Conservation (phyloP, 2,329 filamentous ascomycete species). For the Aspergillus sp. region DNA sequence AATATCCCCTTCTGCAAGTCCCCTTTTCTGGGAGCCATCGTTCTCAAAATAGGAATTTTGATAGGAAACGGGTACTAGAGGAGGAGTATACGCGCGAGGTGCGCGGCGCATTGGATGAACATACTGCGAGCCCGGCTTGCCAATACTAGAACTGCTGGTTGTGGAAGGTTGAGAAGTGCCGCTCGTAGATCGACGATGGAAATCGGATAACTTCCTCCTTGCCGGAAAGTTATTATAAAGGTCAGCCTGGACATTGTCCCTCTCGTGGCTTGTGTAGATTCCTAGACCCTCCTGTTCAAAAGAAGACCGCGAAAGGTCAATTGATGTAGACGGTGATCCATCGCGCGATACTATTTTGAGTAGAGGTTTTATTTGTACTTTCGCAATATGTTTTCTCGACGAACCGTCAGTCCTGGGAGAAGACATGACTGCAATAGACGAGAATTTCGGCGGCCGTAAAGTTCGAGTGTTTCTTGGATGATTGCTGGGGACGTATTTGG, state of each 20-base stretch:
- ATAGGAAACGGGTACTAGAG: slow-evolving; percentile 50
- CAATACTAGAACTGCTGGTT: slow-evolving; percentile 45
- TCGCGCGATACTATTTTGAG: slow-evolving; percentile 54
- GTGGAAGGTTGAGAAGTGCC: slow-evolving; percentile 56
- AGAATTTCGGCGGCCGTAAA: slow-evolving; percentile 8
- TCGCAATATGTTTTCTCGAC: slow-evolving; percentile 21
- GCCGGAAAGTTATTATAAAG: slow-evolving; percentile 36
- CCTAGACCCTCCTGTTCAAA: slow-evolving; percentile 59
- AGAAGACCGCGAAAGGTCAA: slow-evolving; percentile 56
- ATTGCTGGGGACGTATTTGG: not conserved
- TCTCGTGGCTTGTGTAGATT: slow-evolving; percentile 45
- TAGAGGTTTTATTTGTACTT: slow-evolving; percentile 55
- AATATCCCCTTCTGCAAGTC: slow-evolving; percentile 47
- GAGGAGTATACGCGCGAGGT: slow-evolving; percentile 55
- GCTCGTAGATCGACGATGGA: slow-evolving; percentile 55
- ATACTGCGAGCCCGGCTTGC: slow-evolving; percentile 52
- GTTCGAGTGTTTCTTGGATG: too few species aligned
- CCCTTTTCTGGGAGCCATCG: slow-evolving; percentile 44
- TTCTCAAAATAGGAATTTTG: slow-evolving; percentile 50
- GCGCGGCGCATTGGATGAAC: slow-evolving; percentile 57
- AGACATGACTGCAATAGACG: slow-evolving; percentile 17
- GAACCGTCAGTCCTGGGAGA: slow-evolving; percentile 20
- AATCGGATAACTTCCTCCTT: slow-evolving; percentile 41
- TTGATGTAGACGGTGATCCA: slow-evolving; percentile 47
- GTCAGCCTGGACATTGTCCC: slow-evolving; percentile 36